Evolutionary conservation across 495 filamentous ascomycete species (phyloP).

Genomic region (Annulohypoxylon nitens): DNA sequence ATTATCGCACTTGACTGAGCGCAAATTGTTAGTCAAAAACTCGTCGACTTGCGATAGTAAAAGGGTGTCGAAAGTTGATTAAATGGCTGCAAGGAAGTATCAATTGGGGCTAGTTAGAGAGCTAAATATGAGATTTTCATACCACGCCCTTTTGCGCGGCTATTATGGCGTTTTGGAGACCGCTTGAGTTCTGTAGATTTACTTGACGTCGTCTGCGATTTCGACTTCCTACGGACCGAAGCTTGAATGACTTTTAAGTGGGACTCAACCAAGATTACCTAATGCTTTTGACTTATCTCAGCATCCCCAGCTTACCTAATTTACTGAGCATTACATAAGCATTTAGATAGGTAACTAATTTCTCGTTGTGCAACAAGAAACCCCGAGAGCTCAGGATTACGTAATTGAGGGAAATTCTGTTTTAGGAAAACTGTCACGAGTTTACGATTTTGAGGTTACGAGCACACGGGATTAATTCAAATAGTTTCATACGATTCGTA

Average conservation of each 20-base stretch:
- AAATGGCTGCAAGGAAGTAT: background rate
- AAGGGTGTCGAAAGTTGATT: background rate
- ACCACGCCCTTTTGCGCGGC: conserved; percentile 1
- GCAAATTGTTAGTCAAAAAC: conserved; percentile 3
- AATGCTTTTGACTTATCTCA: conserved; percentile 4
- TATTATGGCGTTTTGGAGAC: background rate
- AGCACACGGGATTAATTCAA: conserved; percentile 3
- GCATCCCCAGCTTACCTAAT: background rate
- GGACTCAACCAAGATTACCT: background rate
- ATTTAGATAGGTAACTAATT: too few relatives aligned
- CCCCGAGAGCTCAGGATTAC: background rate
- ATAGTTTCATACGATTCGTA: conserved; percentile 33
- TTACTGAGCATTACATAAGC: too few relatives aligned
- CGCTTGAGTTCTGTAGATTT: background rate
- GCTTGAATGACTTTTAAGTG: conserved; percentile 21
- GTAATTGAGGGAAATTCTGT: background rate
- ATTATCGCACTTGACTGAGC: conserved; percentile 2
- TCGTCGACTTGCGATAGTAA: background rate
- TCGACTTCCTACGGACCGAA: conserved; percentile 4
- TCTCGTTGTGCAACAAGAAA: too few relatives aligned
- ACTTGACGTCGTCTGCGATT: background rate
- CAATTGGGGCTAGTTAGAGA: background rate
- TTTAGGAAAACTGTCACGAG: conserved; percentile 5
- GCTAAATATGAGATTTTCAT: background rate
- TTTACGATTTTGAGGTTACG: background rate